These are phyloP conservation scores for Hericium alpestre DNA, from an alignment of 768 basidiomycete genomes.

Conservation along the genomic window DNA sequence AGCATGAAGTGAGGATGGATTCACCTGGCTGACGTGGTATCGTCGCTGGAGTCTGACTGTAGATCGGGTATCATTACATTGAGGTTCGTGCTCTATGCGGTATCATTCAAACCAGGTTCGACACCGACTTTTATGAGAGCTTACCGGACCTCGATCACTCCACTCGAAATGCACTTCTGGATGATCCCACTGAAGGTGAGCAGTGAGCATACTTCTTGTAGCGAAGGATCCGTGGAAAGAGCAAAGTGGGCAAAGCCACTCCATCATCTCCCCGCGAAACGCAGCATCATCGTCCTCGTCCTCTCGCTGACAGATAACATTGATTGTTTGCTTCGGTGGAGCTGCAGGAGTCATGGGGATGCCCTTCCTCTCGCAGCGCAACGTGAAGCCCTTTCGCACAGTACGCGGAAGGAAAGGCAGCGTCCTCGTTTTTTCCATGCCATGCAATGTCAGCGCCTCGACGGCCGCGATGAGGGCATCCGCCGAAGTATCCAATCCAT, in stretches of 20 bases:
- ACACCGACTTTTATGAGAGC: too few species aligned
- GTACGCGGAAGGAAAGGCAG: constrained; percentile 52
- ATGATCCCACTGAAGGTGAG: constrained; percentile 45
- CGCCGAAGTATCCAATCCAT: background rate
- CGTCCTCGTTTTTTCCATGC: constrained; percentile 1
- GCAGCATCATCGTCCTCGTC: constrained; percentile 11
- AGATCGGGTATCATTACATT: too few species aligned
- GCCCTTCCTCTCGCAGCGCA: constrained; percentile 27
- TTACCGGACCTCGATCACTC: constrained; percentile 11
- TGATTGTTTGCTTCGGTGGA: too few species aligned
- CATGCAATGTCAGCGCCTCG: background rate
- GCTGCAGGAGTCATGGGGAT: constrained; percentile 15
- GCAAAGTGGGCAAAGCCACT: constrained; percentile 49
- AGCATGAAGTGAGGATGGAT: too few species aligned
- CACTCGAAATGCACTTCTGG: constrained; percentile 28
- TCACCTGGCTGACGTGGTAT: too few species aligned
- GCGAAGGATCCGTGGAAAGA: constrained; percentile 31
- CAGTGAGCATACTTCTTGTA: constrained; percentile 31
- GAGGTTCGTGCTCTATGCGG: too few species aligned
- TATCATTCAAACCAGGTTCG: too few species aligned
- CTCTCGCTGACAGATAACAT: too few species aligned
- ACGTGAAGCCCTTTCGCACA: constrained; percentile 37
- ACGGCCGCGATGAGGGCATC: background rate
- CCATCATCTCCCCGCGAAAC: constrained; percentile 18
- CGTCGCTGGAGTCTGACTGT: too few species aligned